Base-by-base conservation (phyloP, 345 rosid species). In the Salix viminalis region DNA sequence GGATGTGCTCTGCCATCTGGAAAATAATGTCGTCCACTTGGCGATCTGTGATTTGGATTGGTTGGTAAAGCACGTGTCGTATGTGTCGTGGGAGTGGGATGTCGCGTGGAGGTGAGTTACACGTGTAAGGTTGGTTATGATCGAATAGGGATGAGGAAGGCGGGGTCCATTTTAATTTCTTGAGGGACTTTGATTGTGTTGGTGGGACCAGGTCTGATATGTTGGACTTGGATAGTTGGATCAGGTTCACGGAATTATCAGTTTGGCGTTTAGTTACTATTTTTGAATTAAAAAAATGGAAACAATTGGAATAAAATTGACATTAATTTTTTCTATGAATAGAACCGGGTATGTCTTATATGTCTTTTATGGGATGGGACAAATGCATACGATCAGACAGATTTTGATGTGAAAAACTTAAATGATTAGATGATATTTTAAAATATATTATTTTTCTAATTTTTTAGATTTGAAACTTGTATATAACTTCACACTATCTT, bases 401-500 rank as follows among this genome's bases (percentile, higher is more conserved):
- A 34, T 34, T 32, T 32, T 32, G 34, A 2, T 2, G 1, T 0
- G 1, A 30, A 30, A 30, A 30, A 30, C 4, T 30, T 30, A 30
- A 30, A 30, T 30, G 2, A 30, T 2, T 30, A 0, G 3, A 30
- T 30, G 32, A 30, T 30, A 30, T 30, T 30, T 30, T 30, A 30
- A 30, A 3, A 30, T 30, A 34, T 34, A 5, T 34, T 34, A 34
- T 34, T 34, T 5, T n/a, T n/a, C n/a, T 34, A 26, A 26, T 0
- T 0, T 26, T 26, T 26, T 32, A 32, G 34, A 0, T 4, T 32
- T 32, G 0, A 32, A 4, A 32, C 0, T 32, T 32, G 0, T 0
- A 32, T 32, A 0, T 4, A 32, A 0, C 4, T 3, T 4, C 0
- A 32, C 0, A 4, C 0, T 32, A 32, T 4, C 5, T 3, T 32